phyloP scores from a whole-genome alignment of 441 rosid genomes.

The Erysimum pusillum region DNA sequence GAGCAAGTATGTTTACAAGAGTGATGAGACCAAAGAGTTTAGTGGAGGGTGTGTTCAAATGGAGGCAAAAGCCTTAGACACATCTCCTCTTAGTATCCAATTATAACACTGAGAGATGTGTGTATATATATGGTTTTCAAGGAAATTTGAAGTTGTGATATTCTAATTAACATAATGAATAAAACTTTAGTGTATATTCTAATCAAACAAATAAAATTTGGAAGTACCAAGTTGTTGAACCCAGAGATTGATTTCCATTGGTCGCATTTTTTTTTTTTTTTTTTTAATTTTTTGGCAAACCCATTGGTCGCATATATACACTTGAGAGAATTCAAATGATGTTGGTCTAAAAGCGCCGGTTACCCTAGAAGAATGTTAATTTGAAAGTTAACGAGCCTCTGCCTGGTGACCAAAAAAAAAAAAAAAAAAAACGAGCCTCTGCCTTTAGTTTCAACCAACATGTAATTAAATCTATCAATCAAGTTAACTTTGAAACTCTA shows the following conservation, averaged over 20 bases:
- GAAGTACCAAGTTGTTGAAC: slow-evolving; percentile 20
- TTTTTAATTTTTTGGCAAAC: too few species aligned
- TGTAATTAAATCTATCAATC: slow-evolving; percentile 9
- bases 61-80: slow-evolving; percentile 63
- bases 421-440: not conserved
- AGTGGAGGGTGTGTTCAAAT: slow-evolving; percentile 54
- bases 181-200: slow-evolving; percentile 23
- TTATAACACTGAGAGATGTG: slow-evolving; percentile 33
- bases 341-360: not conserved
- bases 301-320: not conserved
- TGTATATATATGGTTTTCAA: slow-evolving; percentile 28
- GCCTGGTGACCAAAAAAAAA: too few species aligned
- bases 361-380: not conserved
- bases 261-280: too few species aligned
- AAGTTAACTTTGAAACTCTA: slow-evolving; percentile 10
- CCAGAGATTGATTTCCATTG: not conserved
- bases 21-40: slow-evolving; percentile 55
- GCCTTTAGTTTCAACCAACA: slow-evolving; percentile 4
- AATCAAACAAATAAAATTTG: slow-evolving; percentile 3
- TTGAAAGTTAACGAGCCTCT: not conserved
- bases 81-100: slow-evolving; percentile 57
- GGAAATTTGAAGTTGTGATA: slow-evolving; percentile 14
- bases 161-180: slow-evolving; percentile 39
- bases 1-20: slow-evolving; percentile 68
- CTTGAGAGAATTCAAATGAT: slow-evolving; percentile 23